Percentiles rank a stretch among this genome's conserved stretches.
Conservation (phyloP, 2,329 filamentous ascomycete species). For the Chrysoporthe cubensis region DNA sequence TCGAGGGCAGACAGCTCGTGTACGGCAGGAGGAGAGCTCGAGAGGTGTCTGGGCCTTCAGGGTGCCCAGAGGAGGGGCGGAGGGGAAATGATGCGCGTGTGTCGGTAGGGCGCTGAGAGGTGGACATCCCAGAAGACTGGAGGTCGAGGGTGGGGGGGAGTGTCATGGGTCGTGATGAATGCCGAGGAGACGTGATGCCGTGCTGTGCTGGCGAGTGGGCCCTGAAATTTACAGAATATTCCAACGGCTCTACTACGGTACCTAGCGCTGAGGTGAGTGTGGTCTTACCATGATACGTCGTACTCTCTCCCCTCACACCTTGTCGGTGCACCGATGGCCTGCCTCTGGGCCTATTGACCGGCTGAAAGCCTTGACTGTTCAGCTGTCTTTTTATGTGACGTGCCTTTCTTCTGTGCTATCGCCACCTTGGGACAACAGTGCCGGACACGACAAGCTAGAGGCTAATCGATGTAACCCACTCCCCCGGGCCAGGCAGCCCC, state of each 20-base stretch:
- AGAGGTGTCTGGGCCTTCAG: not conserved
- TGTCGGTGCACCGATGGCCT: no score
- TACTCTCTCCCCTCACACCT: no score
- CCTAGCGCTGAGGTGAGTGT: no score
- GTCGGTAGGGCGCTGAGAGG: not conserved
- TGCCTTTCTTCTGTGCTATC: no score
- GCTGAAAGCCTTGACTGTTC: no score
- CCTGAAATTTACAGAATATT: not conserved
- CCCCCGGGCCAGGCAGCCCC: not conserved
- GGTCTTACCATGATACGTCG: no score
- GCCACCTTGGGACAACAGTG: no score
- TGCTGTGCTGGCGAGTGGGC: slow-evolving; percentile 10
- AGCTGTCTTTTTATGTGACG: no score
- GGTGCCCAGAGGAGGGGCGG: not conserved
- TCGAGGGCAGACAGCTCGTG: not conserved
- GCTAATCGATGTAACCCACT: no score
- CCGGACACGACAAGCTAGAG: no score
- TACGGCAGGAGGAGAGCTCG: not conserved
- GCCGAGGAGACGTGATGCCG: slow-evolving; percentile 5
- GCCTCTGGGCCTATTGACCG: no score
- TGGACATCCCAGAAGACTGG: not conserved
- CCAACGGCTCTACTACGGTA: not conserved
- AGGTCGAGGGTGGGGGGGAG: not conserved
- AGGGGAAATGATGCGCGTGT: not conserved
- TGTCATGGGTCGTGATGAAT: not conserved